A percentile compares a stretch with the other conserved stretches of the same genome.
These are phyloP conservation scores for Lyophyllum semitale DNA, from an alignment of 768 basidiomycete genomes.

Conservation along the genomic window DNA sequence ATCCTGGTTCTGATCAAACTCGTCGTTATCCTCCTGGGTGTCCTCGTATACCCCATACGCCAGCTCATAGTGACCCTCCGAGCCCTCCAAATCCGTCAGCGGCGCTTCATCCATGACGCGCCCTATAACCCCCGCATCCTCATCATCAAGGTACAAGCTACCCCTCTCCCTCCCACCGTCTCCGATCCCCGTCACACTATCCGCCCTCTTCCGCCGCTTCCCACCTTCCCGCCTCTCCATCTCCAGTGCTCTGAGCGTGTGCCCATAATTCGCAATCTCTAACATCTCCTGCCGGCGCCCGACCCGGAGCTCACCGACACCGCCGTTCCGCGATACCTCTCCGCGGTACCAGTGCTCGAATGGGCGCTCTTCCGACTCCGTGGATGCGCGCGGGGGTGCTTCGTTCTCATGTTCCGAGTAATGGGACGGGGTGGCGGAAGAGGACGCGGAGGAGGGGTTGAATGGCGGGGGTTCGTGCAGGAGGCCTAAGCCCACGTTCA, in stretches of 20 bases:
- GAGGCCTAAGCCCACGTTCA: constrained; percentile 40
- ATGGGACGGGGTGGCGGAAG: constrained; percentile 41
- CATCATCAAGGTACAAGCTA: constrained; percentile 72
- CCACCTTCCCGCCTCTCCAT: constrained; percentile 22
- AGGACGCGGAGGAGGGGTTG: constrained; percentile 43
- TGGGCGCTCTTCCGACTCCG: constrained; percentile 79
- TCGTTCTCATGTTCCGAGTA: constrained; percentile 29
- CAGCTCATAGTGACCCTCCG: constrained; percentile 30
- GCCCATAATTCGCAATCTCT: constrained; percentile 85
- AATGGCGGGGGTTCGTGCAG: constrained; percentile 71
- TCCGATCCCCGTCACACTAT: constrained; percentile 54
- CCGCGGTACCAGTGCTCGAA: constrained; percentile 93
- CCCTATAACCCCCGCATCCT: constrained; percentile 41
- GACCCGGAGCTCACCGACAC: constrained; percentile 82
- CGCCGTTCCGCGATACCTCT: constrained; percentile 83
- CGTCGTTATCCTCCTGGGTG: constrained; percentile 16
- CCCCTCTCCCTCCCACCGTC: constrained; percentile 53
- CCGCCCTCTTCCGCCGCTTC: constrained; percentile 58
- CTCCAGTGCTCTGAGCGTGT: constrained; percentile 43
- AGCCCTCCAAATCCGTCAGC: constrained; percentile 72
- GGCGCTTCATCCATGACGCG: constrained; percentile 78
- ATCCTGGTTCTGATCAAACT: constrained; percentile 14
- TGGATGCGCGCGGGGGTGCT: constrained; percentile 55
- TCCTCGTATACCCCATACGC: constrained; percentile 24
- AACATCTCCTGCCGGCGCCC: constrained; percentile 81